phyloP scores from a whole-genome alignment of 345 rosid species.

The Eucalyptus erythrocorys region DNA sequence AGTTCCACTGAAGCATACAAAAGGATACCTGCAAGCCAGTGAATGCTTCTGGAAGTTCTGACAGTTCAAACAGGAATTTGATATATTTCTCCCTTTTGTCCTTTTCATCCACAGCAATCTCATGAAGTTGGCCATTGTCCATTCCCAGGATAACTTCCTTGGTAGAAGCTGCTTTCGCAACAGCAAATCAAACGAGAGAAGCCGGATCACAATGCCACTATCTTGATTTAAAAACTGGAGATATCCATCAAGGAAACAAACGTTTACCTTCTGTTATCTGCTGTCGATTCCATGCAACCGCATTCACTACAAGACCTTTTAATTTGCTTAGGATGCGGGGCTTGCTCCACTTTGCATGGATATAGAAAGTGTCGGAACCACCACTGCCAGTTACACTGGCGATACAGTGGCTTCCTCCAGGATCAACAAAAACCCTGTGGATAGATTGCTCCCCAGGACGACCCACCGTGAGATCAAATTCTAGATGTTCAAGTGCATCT shows the following conservation, averaged over 20 bases:
- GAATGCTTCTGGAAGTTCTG: constrained; percentile 89
- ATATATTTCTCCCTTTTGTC: constrained; percentile 92
- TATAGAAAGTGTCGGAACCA: constrained; percentile 83
- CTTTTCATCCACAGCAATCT: constrained; percentile 92
- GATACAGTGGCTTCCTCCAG: constrained; percentile 95
- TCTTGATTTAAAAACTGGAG: background rate
- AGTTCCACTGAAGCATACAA: background rate
- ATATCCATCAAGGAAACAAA: background rate
- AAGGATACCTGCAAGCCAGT: constrained; percentile 76
- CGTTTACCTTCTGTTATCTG: constrained; percentile 80
- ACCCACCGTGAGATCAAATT: constrained; percentile 80
- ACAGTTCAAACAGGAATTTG: constrained; percentile 62
- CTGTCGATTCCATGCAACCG: constrained; percentile 95
- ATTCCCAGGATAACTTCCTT: constrained; percentile 89
- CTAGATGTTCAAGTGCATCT: constrained; percentile 9
- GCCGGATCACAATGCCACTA: background rate
- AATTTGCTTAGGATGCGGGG: constrained; percentile 69
- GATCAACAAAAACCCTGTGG: constrained; percentile 91
- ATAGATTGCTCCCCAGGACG: constrained; percentile 86
- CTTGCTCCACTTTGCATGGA: constrained; percentile 93
- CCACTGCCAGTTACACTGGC: constrained; percentile 73
- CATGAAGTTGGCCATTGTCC: constrained; percentile 85
- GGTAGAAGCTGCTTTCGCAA: constrained; percentile 55
- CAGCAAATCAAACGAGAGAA: background rate
- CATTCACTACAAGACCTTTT: constrained; percentile 78